Evolutionary conservation across 179 eudicot species (phyloP).

Genomic region (Beta corolliflora): DNA sequence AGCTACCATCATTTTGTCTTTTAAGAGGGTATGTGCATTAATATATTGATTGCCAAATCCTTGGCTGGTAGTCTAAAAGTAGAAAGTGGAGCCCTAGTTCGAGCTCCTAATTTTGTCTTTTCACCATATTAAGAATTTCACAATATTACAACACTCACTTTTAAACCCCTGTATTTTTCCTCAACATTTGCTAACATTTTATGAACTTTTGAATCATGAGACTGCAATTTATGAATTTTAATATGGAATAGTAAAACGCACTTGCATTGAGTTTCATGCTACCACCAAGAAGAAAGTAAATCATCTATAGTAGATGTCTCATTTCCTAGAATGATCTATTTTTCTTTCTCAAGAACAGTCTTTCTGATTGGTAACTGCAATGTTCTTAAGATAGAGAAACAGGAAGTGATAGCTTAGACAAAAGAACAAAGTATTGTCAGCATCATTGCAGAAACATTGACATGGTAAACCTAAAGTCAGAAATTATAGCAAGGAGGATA

Average conservation of each 20-base stretch:
- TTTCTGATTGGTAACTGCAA: background rate
- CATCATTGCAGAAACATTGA: background rate
- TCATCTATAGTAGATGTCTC: background rate
- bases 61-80: background rate
- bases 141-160: background rate
- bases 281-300: background rate
- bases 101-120: background rate
- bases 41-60: background rate
- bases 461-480: background rate
- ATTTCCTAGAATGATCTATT: background rate
- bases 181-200: background rate
- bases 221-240: background rate
- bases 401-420: background rate
- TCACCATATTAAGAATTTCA: background rate
- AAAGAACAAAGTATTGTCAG: background rate
- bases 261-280: background rate
- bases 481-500: slow-evolving; percentile 54
- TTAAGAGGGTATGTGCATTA: background rate
- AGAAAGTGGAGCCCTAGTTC: background rate
- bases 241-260: background rate
- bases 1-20: background rate
- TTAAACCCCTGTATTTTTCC: background rate
- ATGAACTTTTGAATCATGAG: background rate
- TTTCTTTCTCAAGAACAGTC: background rate
- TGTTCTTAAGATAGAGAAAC: background rate